Evolutionary conservation across 1,284 basidiomycete species (phyloP), one percentile per base, ranked within the genome.

Genomic region (Wolfiporia cocos): DNA sequence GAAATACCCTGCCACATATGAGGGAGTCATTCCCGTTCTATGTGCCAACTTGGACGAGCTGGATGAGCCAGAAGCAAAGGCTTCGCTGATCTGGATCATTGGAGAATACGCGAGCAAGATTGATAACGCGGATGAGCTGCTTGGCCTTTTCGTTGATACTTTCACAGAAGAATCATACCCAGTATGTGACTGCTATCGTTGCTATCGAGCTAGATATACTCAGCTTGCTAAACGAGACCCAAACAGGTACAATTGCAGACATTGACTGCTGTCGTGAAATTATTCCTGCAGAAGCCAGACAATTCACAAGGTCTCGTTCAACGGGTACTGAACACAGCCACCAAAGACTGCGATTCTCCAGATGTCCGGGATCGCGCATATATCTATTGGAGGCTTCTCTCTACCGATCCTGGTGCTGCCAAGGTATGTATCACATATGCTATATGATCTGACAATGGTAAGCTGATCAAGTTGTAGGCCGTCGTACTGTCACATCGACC

Each of bases 51-150:
- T 99, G 19, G 95, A 99, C 52, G 93, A 95, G 52, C 70, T 99
- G 35, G 95, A 99, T 61, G 96, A 99, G 60, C 94, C 95, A 12
- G 96, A 99, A 61, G 95, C 95, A 4, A 98, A 98, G 62, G 90
- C 95, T 1, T 92, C 93, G 6, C 76, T 99, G 46, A 97, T 99
- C 57, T 99, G 95, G 95, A 98, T 99, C 55, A 87, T 99, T 42
- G 95, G 95, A 39, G 93, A 98, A 67, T 98, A 99, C 59, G 92
- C 95, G 11, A 88, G 89, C 62, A 92, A 93, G 66, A 98, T 98
- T 53, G 90, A 94, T 56, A 99, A 99, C 53, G 90, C 91, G 7
- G 92, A 90, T 60, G 95, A 98, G 58, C 71, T 98, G 29, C 71
- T 99, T 46, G 79, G 82, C 12, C 84, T 87, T 43, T 98, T 97